Evolutionary conservation across 1,284 basidiomycete genomes (phyloP).

Genomic region (Marasmius oreades): DNA sequence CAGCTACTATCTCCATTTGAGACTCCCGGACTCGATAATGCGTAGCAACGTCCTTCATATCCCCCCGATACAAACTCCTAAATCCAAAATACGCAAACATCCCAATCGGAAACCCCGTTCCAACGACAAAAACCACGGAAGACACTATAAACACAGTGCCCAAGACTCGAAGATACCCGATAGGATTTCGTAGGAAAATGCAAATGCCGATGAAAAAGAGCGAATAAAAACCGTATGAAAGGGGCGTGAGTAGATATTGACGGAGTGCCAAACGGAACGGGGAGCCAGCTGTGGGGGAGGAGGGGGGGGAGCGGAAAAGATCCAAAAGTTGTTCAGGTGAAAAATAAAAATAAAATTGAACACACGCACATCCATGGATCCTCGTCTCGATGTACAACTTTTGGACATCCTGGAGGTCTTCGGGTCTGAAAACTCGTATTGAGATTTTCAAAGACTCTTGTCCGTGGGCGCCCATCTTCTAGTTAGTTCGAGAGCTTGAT

Average conservation of each 20-base stretch:
- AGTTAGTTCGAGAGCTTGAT: too few species aligned
- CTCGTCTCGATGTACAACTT: not conserved
- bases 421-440: not conserved
- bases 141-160: not conserved
- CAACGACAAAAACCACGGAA: not conserved
- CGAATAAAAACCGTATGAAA: not conserved
- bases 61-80: not conserved
- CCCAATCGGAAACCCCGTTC: not conserved
- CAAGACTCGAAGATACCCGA: not conserved
- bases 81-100: not conserved
- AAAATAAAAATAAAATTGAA: not conserved
- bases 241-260: not conserved
- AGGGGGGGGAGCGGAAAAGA: too few species aligned
- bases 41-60: not conserved
- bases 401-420: not conserved
- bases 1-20: not conserved
- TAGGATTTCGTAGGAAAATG: not conserved
- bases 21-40: not conserved
- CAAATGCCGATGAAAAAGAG: not conserved
- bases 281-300: not conserved
- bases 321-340: not conserved
- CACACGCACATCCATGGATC: not conserved
- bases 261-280: not conserved
- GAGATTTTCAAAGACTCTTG: not conserved
- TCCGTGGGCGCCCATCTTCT: too few species aligned